Conservation (phyloP, 305 asterid genomes). For the Caryopteris hybrid region DNA sequence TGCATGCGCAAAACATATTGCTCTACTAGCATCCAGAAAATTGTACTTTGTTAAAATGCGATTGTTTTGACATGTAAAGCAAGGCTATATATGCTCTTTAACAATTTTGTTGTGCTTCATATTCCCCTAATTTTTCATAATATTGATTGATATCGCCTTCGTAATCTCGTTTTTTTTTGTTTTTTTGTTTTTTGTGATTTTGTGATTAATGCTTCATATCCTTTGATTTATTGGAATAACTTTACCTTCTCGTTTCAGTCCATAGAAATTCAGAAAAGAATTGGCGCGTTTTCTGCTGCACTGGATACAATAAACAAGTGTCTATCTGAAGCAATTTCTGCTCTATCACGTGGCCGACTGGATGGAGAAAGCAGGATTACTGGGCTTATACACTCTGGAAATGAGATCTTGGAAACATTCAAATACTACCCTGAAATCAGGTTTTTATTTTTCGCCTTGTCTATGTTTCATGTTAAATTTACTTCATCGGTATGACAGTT, state of each 20-base stretch:
- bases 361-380: conserved; percentile 91
- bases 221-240: conserved; percentile 8
- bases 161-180: conserved; percentile 1
- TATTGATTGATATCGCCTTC: background rate
- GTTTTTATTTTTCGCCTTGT: conserved; percentile 31
- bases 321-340: conserved; percentile 85
- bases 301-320: conserved; percentile 84
- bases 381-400: conserved; percentile 83
- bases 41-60: background rate
- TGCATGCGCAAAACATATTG: background rate
- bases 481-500: too few species aligned
- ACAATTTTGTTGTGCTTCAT: conserved; percentile 7
- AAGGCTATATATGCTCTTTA: background rate
- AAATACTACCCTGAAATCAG: conserved; percentile 85
- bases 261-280: conserved; percentile 86
- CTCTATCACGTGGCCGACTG: conserved; percentile 84
- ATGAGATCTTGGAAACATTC: conserved; percentile 80
- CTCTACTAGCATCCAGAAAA: background rate
- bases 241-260: conserved; percentile 41
- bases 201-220: conserved; percentile 15
- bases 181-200: too few species aligned
- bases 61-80: background rate
- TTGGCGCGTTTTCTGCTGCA: conserved; percentile 89
- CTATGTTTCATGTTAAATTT: conserved; percentile 3
- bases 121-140: background rate